These are phyloP conservation scores for Blastomyces silverae DNA, from an alignment of 2,329 filamentous ascomycete species.

Conservation along the genomic window DNA sequence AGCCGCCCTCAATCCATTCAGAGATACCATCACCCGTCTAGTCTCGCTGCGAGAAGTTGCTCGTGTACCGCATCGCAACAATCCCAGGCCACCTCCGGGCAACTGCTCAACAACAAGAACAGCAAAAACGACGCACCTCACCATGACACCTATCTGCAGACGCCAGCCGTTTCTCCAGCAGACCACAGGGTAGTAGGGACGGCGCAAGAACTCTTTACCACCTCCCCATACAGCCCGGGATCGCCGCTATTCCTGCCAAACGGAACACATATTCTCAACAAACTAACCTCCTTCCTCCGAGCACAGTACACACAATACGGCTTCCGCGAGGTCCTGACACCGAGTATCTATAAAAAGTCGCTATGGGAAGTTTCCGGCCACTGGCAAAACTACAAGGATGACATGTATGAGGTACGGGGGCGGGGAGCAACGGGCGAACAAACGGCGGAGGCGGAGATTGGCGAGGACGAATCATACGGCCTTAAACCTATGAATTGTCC, in stretches of 20 bases:
- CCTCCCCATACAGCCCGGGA: slow-evolving; percentile 71
- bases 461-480: slow-evolving; percentile 66
- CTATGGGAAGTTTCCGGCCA: slow-evolving; percentile 82
- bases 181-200: slow-evolving; percentile 49
- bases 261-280: slow-evolving; percentile 75
- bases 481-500: slow-evolving; percentile 93
- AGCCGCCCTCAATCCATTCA: slow-evolving; percentile 10
- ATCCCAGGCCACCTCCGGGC: slow-evolving; percentile 11
- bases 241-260: slow-evolving; percentile 79
- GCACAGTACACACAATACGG: slow-evolving; percentile 79
- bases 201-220: slow-evolving; percentile 68
- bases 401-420: slow-evolving; percentile 75
- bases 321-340: slow-evolving; percentile 81
- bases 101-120: slow-evolving; percentile 7
- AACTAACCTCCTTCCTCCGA: slow-evolving; percentile 71
- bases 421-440: slow-evolving; percentile 43
- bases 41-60: slow-evolving; percentile 23
- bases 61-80: slow-evolving; percentile 27
- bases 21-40: slow-evolving; percentile 17
- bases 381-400: slow-evolving; percentile 81
- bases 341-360: slow-evolving; percentile 83
- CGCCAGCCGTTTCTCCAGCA: slow-evolving; percentile 29
- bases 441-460: slow-evolving; percentile 40
- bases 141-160: not conserved
- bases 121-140: slow-evolving; percentile 26